Conservation (phyloP, 495 filamentous ascomycete genomes). For the Penicillium silybi region DNA sequence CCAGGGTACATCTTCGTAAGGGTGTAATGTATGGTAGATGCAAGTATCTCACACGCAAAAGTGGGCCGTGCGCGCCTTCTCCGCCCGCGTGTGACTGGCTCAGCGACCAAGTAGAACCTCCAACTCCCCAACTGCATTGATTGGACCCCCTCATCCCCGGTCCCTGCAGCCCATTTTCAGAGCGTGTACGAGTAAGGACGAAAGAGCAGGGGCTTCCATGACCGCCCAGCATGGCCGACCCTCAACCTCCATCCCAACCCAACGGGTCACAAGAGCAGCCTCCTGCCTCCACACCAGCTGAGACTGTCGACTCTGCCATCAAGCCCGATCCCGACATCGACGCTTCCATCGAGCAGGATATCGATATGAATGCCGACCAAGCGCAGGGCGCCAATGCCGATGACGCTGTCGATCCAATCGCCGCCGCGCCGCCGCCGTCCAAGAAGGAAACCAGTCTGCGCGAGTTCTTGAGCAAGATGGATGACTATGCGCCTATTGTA, state of each 20-base stretch:
- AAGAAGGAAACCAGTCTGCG: slow-evolving; percentile 88
- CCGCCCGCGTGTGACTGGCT: slow-evolving; percentile 19
- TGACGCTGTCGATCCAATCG: slow-evolving; percentile 26
- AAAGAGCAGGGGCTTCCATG: slow-evolving; percentile 2
- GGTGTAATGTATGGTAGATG: neutral
- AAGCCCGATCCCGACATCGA: slow-evolving; percentile 34
- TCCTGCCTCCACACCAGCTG: slow-evolving; percentile 3
- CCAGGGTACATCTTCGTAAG: neutral
- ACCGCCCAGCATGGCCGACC: slow-evolving; percentile 18
- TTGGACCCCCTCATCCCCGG: slow-evolving; percentile 12
- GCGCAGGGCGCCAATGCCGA: slow-evolving; percentile 15
- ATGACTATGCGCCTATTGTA: slow-evolving; percentile 97
- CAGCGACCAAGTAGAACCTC: slow-evolving; percentile 6
- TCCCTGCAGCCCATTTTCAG: slow-evolving; percentile 15
- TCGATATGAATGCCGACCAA: slow-evolving; percentile 38
- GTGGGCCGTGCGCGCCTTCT: slow-evolving; percentile 14
- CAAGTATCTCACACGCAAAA: neutral
- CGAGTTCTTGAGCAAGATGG: slow-evolving; percentile 93
- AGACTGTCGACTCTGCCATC: slow-evolving; percentile 16
- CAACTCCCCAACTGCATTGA: slow-evolving; percentile 10
- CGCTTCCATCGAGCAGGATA: slow-evolving; percentile 41
- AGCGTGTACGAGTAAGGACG: neutral
- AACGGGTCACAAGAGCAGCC: slow-evolving; percentile 22
- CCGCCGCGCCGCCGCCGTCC: slow-evolving; percentile 50
- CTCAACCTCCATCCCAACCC: slow-evolving; percentile 15